phyloP scores from a whole-genome alignment of 495 filamentous ascomycete genomes.

The Aspergillus heteromorphus region DNA sequence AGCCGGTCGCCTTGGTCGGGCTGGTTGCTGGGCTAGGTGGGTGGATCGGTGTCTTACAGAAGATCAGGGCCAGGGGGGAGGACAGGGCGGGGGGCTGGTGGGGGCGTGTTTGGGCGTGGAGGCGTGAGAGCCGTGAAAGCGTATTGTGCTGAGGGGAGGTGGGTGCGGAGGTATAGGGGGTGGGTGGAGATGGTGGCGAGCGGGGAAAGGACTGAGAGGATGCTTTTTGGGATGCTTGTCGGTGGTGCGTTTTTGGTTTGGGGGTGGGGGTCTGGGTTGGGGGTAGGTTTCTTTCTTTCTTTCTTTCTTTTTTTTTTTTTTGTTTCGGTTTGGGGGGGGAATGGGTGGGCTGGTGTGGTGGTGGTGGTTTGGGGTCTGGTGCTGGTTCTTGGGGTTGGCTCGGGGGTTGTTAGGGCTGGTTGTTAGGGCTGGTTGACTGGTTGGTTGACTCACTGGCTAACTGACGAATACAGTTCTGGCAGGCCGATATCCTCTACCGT shows the following conservation, averaged over 20 bases:
- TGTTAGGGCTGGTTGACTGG: too few species aligned
- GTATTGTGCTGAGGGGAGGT: constrained; percentile 72
- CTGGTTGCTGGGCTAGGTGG: constrained; percentile 5
- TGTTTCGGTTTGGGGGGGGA: too few species aligned
- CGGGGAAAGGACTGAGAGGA: constrained; percentile 5
- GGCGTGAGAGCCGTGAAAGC: constrained; percentile 80
- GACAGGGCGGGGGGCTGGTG: constrained; percentile 72
- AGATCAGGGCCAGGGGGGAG: constrained; percentile 47
- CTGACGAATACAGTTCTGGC: constrained; percentile 3
- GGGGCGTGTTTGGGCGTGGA: constrained; percentile 84
- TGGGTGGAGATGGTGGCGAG: constrained; percentile 43
- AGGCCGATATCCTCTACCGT: constrained; percentile 3
- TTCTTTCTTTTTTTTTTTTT: too few species aligned
- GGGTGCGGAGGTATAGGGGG: constrained; percentile 63
- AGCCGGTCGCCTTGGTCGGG: constrained; percentile 8
- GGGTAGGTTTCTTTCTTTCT: constrained; percentile 3
- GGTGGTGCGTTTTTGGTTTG: constrained; percentile 8
- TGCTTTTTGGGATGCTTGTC: constrained; percentile 11
- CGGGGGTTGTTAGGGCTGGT: too few species aligned
- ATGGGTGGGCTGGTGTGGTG: too few species aligned
- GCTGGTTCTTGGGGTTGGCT: not conserved
- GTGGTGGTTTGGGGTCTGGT: too few species aligned
- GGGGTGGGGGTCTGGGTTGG: constrained; percentile 13
- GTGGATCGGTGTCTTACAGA: constrained; percentile 20
- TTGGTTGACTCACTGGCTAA: too few species aligned